A percentile compares a stretch with the other conserved stretches of the same genome.
Conservation (phyloP, 192 early-diverging fungal genomes). For the Coemansia sp. region DNA sequence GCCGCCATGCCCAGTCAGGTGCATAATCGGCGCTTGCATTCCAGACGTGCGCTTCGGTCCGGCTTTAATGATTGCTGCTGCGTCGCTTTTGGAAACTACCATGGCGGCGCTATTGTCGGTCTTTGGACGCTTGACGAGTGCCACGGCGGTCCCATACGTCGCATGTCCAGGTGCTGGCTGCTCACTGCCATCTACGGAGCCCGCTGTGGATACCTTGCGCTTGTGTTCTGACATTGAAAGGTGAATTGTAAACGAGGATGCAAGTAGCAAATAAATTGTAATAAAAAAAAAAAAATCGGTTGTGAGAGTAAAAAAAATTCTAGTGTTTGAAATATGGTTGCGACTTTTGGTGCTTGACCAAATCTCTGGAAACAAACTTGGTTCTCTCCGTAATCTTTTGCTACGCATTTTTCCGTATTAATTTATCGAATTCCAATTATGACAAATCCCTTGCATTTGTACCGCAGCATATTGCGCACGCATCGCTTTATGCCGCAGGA, state of each 20-base stretch:
- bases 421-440: constrained; percentile 4
- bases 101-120: constrained; percentile 6
- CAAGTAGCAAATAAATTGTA: not conserved
- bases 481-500: constrained; percentile 45
- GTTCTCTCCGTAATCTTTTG: not conserved
- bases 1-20: constrained; percentile 76
- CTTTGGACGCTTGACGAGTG: constrained; percentile 47
- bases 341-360: not conserved
- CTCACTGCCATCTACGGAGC: constrained; percentile 7
- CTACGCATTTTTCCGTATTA: not conserved
- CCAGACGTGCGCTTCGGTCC: constrained; percentile 66
- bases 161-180: not conserved
- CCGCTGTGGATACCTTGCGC: constrained; percentile 22
- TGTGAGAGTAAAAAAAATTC: not conserved
- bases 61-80: constrained; percentile 22
- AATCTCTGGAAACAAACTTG: not conserved
- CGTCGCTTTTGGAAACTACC: not conserved
- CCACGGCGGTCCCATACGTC: constrained; percentile 32
- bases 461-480: constrained; percentile 34
- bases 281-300: not conserved
- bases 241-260: not conserved
- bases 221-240: constrained; percentile 41
- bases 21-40: constrained; percentile 84
- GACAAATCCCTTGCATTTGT: constrained; percentile 31
- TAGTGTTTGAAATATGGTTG: not conserved